Evolutionary conservation across 2,329 filamentous ascomycete genomes (phyloP).

Genomic region (Phoma sp.): DNA sequence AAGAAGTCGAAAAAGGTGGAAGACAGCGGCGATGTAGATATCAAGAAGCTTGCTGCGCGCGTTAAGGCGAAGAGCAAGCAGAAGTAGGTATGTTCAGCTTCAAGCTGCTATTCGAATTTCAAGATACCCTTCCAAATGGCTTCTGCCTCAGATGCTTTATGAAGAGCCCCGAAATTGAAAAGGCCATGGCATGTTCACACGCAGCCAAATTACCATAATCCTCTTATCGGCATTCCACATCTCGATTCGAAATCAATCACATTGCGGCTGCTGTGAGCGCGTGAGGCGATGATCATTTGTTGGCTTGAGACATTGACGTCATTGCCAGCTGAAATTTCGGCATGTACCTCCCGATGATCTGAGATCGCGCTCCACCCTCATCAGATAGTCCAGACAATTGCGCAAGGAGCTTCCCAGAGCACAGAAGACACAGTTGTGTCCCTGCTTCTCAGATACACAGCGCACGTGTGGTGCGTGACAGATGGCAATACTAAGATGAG

Average conservation of each 20-base stretch:
- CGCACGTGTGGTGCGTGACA: not conserved
- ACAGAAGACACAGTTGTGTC: no score
- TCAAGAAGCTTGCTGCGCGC: conserved; percentile 50
- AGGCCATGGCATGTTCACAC: no score
- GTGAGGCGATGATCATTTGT: not conserved
- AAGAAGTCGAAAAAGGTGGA: conserved; percentile 49
- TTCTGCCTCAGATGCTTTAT: not conserved
- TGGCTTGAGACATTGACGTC: not conserved
- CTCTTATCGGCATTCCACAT: not conserved
- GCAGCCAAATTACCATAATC: no score
- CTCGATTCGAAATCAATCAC: not conserved
- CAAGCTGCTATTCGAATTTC: not conserved
- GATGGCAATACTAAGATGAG: not conserved
- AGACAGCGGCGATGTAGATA: conserved; percentile 48
- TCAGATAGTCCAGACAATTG: not conserved
- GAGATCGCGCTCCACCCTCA: not conserved
- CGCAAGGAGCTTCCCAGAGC: no score
- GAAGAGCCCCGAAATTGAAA: not conserved
- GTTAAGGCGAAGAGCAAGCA: conserved; percentile 44
- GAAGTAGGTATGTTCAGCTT: not conserved
- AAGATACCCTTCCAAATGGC: conserved; percentile 9
- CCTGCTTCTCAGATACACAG: no score
- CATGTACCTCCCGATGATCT: not conserved
- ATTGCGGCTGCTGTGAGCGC: not conserved
- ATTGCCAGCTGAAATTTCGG: not conserved